Percentiles rank a stretch among this genome's conserved stretches.
phyloP scores from a whole-genome alignment of 2,329 filamentous ascomycete species.

The Cordyceps sp. region DNA sequence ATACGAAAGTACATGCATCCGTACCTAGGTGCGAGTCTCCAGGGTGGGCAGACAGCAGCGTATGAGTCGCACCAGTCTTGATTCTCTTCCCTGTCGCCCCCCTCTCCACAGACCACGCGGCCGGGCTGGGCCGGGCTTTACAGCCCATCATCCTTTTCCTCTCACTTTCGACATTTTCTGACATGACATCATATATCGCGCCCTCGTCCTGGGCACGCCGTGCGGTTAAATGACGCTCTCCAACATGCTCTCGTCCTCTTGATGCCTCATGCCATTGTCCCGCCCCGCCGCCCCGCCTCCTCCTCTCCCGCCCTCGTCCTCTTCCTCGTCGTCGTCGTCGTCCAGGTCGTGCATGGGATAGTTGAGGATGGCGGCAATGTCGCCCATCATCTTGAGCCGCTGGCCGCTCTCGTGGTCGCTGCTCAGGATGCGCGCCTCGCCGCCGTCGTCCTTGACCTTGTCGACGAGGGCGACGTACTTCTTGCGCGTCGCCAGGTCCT shows the following conservation, averaged over 20 bases:
- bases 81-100: no score
- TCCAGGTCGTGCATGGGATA: slow-evolving; percentile 76
- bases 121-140: no score
- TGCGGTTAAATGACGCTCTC: slow-evolving; percentile 20
- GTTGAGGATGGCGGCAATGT: slow-evolving; percentile 78
- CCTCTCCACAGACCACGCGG: no score
- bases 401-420: slow-evolving; percentile 89
- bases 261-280: slow-evolving; percentile 6
- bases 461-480: slow-evolving; percentile 78
- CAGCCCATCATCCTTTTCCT: no score
- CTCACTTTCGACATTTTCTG: no score
- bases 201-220: no score
- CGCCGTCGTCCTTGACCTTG: slow-evolving; percentile 70
- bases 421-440: slow-evolving; percentile 77
- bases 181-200: no score
- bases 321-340: slow-evolving; percentile 40
- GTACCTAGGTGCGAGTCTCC: no score
- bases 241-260: slow-evolving; percentile 13
- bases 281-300: slow-evolving; percentile 4
- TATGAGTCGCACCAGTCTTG: no score
- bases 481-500: slow-evolving; percentile 59
- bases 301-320: slow-evolving; percentile 1
- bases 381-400: slow-evolving; percentile 66
- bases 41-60: no score
- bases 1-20: no score